Percentiles rank a stretch among this genome's conserved stretches.
Conservation (phyloP, 2,329 filamentous ascomycete genomes). For the Calonectria pauciramosa region DNA sequence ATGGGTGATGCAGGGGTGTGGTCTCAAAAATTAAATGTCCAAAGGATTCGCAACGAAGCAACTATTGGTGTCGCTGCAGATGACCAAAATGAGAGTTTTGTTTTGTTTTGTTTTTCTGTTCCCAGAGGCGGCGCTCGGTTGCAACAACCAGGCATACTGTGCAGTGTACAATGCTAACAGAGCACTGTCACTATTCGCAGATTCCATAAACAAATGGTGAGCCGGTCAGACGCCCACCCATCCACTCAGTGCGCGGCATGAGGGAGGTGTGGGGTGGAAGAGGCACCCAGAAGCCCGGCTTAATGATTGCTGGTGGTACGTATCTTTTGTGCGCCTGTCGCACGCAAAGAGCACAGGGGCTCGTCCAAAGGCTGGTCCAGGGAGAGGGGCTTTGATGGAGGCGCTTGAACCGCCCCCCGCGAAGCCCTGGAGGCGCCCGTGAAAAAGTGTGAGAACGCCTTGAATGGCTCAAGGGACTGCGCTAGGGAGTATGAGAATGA, state of each 20-base stretch:
- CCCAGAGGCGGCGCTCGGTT: neutral
- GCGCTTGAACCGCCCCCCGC: constrained; percentile 28
- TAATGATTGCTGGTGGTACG: neutral
- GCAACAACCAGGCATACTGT: neutral
- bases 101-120: neutral
- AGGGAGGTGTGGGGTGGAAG: constrained; percentile 3
- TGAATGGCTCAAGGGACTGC: constrained; percentile 13
- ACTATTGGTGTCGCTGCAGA: constrained; percentile 7
- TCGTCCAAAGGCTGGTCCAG: constrained; percentile 7
- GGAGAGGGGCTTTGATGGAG: constrained; percentile 24
- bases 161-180: neutral
- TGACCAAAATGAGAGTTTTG: neutral
- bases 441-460: constrained; percentile 14
- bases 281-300: neutral
- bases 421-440: constrained; percentile 26
- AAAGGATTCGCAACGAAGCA: constrained; percentile 8
- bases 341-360: constrained; percentile 2
- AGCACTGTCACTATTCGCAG: neutral
- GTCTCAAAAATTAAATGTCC: constrained; percentile 9
- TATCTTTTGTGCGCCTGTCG: neutral
- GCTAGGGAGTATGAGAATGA: constrained; percentile 12
- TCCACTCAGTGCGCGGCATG: neutral
- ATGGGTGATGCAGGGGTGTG: constrained; percentile 23
- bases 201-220: neutral
- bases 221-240: neutral